Evolutionary conservation across 169 alveolate species (phyloP), one percentile per base, ranked within the genome.

Genomic region (Plasmodium coatneyi): DNA sequence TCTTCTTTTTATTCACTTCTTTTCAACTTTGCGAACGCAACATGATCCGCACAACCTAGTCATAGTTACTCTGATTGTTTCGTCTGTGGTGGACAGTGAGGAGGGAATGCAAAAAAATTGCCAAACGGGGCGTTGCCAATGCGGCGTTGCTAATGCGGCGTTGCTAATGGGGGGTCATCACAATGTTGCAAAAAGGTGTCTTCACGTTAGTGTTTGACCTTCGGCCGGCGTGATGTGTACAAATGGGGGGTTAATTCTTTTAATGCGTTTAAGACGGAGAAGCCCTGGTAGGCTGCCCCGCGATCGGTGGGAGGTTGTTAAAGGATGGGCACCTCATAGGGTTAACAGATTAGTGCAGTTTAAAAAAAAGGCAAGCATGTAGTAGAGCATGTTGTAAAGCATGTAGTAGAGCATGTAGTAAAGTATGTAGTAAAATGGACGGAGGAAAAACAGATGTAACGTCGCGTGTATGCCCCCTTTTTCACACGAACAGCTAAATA

Each of bases 21-120:
- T 43, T 91, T 46, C 39, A 80, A 52, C 9, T 91, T 71, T 80
- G 80, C 81, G 30, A 91, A 70, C 71, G 71, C 9, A 46, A 46
- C 52, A 28, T 80, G 92, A 70, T 32, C 91, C 39, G 19, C 10
- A 36, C 41, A 52, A 25, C 19, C 14, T 25, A 81, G 95, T 91
- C 95, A 91, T 91, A 91, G 95, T 91, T 91, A 91, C 95, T 91
- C 95, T 91, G 95, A 91, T 87, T 91, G 56, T 80, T 91, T 91
- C 95, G 82, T 71, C 82, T 71, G 52, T 49, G 54, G 46, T 12
- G 41, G n/a, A 19, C n/a, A 39, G 41, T 36, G n/a, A n/a, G n/a
- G n/a, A n/a, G n/a, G n/a, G n/a, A n/a, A n/a, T n/a, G n/a, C n/a
- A 52, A 28, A 30, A 74, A n/a, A 28, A 0, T 5, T 39, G 22